phyloP scores from a whole-genome alignment of 148 eudicot genomes.

The Drosera capensis region DNA sequence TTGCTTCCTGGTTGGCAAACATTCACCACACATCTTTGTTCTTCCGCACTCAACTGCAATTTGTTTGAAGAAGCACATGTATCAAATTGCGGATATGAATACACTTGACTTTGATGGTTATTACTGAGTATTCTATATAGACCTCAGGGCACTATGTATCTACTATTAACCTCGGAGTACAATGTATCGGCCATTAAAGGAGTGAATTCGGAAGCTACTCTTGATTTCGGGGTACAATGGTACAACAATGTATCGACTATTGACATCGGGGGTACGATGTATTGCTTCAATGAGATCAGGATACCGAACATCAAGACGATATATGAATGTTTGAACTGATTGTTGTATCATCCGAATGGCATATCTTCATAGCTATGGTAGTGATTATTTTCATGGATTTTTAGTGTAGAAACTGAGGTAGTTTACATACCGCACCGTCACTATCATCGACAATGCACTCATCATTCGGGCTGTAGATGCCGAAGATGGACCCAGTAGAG shows the following conservation, averaged over 20 bases:
- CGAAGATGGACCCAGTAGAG: conserved; percentile 92
- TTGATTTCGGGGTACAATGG: too few relatives aligned
- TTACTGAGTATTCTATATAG: background rate
- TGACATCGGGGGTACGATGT: too few relatives aligned
- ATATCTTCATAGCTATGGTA: background rate
- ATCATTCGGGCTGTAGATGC: conserved; percentile 94
- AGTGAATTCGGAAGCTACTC: too few relatives aligned
- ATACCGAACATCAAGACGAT: too few relatives aligned
- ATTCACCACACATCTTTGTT: conserved; percentile 62
- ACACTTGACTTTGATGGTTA: background rate
- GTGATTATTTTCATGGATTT: background rate
- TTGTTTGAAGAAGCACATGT: background rate
- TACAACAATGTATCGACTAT: too few relatives aligned
- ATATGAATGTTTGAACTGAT: too few relatives aligned
- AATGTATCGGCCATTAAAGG: too few relatives aligned
- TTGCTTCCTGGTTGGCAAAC: conserved; percentile 93
- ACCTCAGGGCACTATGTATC: too few relatives aligned
- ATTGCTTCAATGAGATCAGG: too few relatives aligned
- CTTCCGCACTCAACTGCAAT: conserved; percentile 45
- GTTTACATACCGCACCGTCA: conserved; percentile 39
- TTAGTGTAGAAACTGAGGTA: background rate
- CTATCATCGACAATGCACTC: conserved; percentile 71
- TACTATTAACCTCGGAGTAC: too few relatives aligned
- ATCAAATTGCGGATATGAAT: background rate
- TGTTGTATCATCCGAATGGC: too few relatives aligned